Evolutionary conservation across 768 basidiomycete genomes (phyloP).

Genomic region (Mycena metata): DNA sequence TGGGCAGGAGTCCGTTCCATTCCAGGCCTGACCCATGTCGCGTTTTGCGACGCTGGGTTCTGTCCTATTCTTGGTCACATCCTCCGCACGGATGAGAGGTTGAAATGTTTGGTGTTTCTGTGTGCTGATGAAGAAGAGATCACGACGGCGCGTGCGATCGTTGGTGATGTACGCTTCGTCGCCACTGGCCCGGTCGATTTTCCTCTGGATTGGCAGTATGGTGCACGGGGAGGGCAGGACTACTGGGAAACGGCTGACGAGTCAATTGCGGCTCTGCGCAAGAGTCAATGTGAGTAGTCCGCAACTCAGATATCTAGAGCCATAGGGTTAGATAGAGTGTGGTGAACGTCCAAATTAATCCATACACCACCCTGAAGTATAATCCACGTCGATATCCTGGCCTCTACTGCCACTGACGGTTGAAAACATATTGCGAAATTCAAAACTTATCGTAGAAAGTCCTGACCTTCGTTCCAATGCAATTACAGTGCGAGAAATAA

Average conservation of each 20-base stretch:
- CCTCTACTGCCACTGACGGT: too few species aligned
- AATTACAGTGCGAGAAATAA: too few species aligned
- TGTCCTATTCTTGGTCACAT: neutral
- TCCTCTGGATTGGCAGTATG: neutral
- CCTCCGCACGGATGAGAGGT: neutral
- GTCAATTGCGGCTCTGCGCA: neutral
- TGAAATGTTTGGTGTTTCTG: constrained; percentile 1
- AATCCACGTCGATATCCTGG: too few species aligned
- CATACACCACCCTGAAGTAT: too few species aligned
- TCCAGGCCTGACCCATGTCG: constrained; percentile 12
- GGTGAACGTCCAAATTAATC: too few species aligned
- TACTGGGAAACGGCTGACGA: constrained; percentile 3
- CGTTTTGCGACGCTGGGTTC: neutral
- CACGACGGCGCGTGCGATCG: neutral
- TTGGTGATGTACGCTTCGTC: neutral
- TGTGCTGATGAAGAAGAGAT: neutral
- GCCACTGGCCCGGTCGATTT: neutral
- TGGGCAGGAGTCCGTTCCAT: neutral
- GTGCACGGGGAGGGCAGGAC: neutral
- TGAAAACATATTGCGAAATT: too few species aligned
- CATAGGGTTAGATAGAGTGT: too few species aligned
- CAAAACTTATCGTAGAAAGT: too few species aligned
- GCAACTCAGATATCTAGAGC: too few species aligned
- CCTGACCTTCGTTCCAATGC: too few species aligned
- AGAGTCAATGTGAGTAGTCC: too few species aligned